A percentile compares a stretch with the other conserved stretches of the same genome.
phyloP scores from a whole-genome alignment of 371 early-diverging fungal genomes.

The Lichtheimia ornata region DNA sequence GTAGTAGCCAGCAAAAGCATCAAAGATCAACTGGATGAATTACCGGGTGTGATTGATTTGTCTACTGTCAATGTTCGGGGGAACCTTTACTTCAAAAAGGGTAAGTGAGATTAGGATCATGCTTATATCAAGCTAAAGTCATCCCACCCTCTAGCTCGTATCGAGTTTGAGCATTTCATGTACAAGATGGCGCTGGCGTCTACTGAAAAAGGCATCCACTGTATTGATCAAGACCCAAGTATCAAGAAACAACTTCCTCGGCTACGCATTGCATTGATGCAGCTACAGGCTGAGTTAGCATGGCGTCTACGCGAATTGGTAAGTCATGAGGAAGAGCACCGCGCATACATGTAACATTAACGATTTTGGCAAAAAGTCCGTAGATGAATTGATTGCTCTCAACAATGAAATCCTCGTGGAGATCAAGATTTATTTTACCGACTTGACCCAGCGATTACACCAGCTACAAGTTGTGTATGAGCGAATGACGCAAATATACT shows the following conservation, averaged over 20 bases:
- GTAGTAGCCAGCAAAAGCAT: not conserved
- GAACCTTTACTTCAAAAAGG: not conserved
- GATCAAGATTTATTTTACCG: constrained; percentile 1
- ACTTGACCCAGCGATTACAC: constrained; percentile 3
- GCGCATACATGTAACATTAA: too few relatives aligned
- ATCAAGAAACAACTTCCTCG: not conserved
- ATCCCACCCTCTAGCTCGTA: constrained; percentile 5
- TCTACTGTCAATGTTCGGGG: not conserved
- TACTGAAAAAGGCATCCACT: constrained; percentile 10
- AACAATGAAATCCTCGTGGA: constrained; percentile 15
- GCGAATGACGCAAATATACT: constrained; percentile 4
- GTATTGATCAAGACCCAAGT: constrained; percentile 8
- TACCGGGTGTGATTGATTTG: not conserved
- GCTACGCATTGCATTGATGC: constrained; percentile 15
- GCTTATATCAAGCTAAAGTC: not conserved
- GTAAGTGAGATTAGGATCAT: not conserved
- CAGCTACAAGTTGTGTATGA: constrained; percentile 7
- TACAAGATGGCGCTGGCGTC: constrained; percentile 11
- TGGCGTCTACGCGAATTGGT: constrained; percentile 22
- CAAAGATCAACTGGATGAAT: not conserved
- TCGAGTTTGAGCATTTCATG: constrained; percentile 9
- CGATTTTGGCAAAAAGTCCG: not conserved
- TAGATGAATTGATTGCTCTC: constrained; percentile 7
- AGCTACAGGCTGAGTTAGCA: constrained; percentile 18
- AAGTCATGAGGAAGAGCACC: not conserved